Evolutionary conservation across 129 eudicot species (phyloP), one percentile per base, ranked within the genome.

Genomic region (Kitagawia praeruptora): DNA sequence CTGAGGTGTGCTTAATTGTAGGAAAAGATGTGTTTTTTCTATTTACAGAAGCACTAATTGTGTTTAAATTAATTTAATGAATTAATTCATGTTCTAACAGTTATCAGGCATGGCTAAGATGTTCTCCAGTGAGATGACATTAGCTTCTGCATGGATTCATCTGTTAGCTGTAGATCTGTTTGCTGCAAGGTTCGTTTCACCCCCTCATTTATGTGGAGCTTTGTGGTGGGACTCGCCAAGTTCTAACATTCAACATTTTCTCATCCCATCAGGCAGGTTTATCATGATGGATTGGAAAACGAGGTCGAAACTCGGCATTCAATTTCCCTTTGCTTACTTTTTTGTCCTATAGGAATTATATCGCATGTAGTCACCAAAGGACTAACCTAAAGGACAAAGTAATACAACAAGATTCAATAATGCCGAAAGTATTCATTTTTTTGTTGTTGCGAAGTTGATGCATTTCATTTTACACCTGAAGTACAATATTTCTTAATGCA

Each of bases 121-220:
- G 99, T 95, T 95, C 84, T 87, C 97, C 70, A 90, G 84, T 82
- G 98, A 96, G 79, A 89, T 91, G 93, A 96, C 99, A 8, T 77
- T 96, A 83, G 94, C 99, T 75, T 96, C 99, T 8, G 99, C 99
- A 58, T 96, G 99, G 99, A 87, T 96, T 87, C 99, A 96, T 83
- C 79, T 96, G 78, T 77, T 96, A 80, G 90, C 85, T 25, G 84
- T 92, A 1, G 99, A 96, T 82, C 99, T 96, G 79, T 96, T 86
- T 75, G 93, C 99, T 66, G 99, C 99, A 75, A 96, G 99, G 99
- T 95, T 81, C 10, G 56, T 79, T 63, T 71, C 83, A 21, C 56
- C 76, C 71, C 51, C 47, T 80, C 74, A 34, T 58, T 19, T 5
- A 37, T 39, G 66, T n/a, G 66, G n/a, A 74, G 70, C 18, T 77